These are phyloP conservation scores for Acer campestre DNA, from an alignment of 345 rosid genomes.

Conservation along the genomic window DNA sequence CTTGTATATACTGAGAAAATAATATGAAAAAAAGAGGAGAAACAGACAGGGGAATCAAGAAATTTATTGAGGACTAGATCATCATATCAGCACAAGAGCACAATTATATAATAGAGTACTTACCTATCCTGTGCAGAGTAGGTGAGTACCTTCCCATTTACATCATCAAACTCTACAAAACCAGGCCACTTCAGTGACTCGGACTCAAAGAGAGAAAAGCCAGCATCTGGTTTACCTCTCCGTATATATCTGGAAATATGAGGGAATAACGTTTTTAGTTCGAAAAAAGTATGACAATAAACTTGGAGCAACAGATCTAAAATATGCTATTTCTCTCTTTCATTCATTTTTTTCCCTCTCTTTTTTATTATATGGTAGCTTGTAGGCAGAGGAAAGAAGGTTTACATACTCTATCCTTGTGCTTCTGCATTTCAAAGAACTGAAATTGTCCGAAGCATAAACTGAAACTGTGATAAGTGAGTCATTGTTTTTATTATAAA, in stretches of 20 bases:
- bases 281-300: not conserved
- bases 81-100: constrained; percentile 7
- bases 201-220: constrained; percentile 81
- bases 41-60: constrained; percentile 2
- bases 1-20: constrained; percentile 51
- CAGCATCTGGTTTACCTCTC: constrained; percentile 71
- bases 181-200: constrained; percentile 94
- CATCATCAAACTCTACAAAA: constrained; percentile 91
- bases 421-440: constrained; percentile 70
- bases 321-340: constrained; percentile 3
- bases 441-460: constrained; percentile 63
- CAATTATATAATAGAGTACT: not conserved
- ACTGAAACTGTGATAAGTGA: constrained; percentile 72
- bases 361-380: not conserved
- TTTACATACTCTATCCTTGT: constrained; percentile 60
- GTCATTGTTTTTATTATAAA: constrained; percentile 69
- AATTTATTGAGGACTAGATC: not conserved
- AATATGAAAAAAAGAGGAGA: not conserved
- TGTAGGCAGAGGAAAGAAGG: not conserved
- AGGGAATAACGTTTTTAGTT: constrained; percentile 2
- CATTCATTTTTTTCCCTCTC: not conserved
- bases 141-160: constrained; percentile 81
- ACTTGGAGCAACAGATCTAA: not conserved
- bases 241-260: constrained; percentile 54
- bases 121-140: constrained; percentile 86